Conservation (phyloP, 1,284 basidiomycete species). For the Spongiforma sp. region DNA sequence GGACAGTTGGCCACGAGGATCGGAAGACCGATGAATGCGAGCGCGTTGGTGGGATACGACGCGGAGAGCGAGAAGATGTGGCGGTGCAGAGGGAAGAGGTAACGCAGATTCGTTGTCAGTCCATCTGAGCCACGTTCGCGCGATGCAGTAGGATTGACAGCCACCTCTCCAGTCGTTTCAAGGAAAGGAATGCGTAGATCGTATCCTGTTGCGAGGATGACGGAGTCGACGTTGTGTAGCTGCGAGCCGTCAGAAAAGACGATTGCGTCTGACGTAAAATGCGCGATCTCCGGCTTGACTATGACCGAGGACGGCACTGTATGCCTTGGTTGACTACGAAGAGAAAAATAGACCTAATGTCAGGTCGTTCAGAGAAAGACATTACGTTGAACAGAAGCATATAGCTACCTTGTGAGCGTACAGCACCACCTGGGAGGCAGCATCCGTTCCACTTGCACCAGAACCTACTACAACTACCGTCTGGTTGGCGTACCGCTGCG, state of each 20-base stretch:
- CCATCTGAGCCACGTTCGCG: constrained; percentile 37
- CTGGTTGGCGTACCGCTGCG: constrained; percentile 46
- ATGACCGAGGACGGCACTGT: constrained; percentile 36
- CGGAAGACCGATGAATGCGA: no score
- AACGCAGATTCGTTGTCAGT: no score
- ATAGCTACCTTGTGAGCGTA: constrained; percentile 47
- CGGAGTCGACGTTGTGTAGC: constrained; percentile 46
- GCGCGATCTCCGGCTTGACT: constrained; percentile 49
- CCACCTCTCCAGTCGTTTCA: constrained; percentile 41
- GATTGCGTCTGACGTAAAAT: constrained; percentile 50
- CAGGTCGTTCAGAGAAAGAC: no score
- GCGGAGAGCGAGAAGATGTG: constrained; percentile 53
- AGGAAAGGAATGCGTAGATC: constrained; percentile 59
- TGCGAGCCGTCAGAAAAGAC: constrained; percentile 53
- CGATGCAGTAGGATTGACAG: constrained; percentile 28
- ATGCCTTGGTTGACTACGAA: constrained; percentile 34
- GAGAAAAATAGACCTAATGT: constrained; percentile 51
- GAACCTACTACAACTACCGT: constrained; percentile 57
- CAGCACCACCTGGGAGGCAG: constrained; percentile 46
- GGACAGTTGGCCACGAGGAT: constrained; percentile 53
- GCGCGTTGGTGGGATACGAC: constrained; percentile 51
- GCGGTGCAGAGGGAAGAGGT: no score
- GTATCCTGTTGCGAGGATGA: constrained; percentile 62
- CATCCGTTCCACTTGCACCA: constrained; percentile 55
- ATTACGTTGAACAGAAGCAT: no score